Conservation (phyloP, 139 green algal genomes). For the Coccomyxa sp. region DNA sequence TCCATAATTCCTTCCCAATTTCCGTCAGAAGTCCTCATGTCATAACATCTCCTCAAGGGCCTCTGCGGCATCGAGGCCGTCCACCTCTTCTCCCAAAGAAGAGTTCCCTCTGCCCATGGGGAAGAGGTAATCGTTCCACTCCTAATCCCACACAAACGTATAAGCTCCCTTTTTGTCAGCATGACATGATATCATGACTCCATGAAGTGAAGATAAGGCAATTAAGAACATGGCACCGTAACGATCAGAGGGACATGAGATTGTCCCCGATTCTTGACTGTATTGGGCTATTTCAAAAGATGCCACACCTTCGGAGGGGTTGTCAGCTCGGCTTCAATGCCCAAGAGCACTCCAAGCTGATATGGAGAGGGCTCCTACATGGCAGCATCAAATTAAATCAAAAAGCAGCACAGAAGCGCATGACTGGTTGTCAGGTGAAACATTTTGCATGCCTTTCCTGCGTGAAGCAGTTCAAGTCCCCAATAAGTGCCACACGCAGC, state of each 20-base stretch:
- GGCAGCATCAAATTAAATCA: not conserved
- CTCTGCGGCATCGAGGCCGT: not conserved
- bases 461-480: not conserved
- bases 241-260: not conserved
- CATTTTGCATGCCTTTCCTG: not conserved
- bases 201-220: not conserved
- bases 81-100: not conserved
- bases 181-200: not conserved
- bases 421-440: not conserved
- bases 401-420: not conserved
- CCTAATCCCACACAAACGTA: constrained; percentile 1
- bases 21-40: not conserved
- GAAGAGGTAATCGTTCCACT: constrained; percentile 23
- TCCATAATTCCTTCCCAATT: not conserved
- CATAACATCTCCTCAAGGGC: not conserved
- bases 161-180: not conserved
- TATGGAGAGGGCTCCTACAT: constrained; percentile 23
- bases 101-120: not conserved
- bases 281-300: not conserved
- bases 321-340: constrained; percentile 6
- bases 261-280: not conserved
- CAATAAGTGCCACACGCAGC: not conserved
- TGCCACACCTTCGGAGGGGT: constrained; percentile 14
- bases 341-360: constrained; percentile 19
- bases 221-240: not conserved